Evolutionary conservation across 805 yeast species (phyloP), one percentile per base, ranked within the genome.

Genomic region (Candida xiaguanensis): DNA sequence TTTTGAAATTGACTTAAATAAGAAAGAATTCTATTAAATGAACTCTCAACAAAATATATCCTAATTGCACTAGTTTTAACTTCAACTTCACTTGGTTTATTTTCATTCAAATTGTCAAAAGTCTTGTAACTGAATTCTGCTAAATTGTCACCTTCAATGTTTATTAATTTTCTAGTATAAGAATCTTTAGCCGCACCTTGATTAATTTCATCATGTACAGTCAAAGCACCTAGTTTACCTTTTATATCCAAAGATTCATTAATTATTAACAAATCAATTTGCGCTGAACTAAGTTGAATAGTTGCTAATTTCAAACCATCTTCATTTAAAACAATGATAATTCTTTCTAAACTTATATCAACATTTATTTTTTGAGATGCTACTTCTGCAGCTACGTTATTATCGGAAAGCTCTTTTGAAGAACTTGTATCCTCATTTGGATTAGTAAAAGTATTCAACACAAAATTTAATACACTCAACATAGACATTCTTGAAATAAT

Each of bases 91-190:
- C 91, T 72, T 3, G 73, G 66, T 14, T 69, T 61, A 1, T 59
- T 61, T 34, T 76, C 70, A 1, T 73, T 72, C 7, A 67, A 67
- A 0, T 43, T 44, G 57, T 84, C 93, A 57, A 76, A 83, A 0
- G 96, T 87, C 55, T 89, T 95, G 56, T 90, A 93, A 3, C 74
- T 67, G 47, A 93, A 74, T 55, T 89, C 95, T 0, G 91, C 95
- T 34, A 89, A 67, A 43, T 85, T 78, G 40, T 80, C 75, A 12
- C 89, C 96, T 51, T 86, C 89, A 56, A 93, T 88, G 38, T 82
- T 77, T 17, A 93, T 71, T 18, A 93, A 63, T 46, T 77, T 76
- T 44, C 91, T 70, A 44, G 82, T 58, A 3, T 73, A 60, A 2
- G 88, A 80, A 34, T 76, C 77, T 41, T 75, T 56, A 0, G 84